Conservation (phyloP, 495 filamentous ascomycete genomes). For the Neurospora pannonica region DNA sequence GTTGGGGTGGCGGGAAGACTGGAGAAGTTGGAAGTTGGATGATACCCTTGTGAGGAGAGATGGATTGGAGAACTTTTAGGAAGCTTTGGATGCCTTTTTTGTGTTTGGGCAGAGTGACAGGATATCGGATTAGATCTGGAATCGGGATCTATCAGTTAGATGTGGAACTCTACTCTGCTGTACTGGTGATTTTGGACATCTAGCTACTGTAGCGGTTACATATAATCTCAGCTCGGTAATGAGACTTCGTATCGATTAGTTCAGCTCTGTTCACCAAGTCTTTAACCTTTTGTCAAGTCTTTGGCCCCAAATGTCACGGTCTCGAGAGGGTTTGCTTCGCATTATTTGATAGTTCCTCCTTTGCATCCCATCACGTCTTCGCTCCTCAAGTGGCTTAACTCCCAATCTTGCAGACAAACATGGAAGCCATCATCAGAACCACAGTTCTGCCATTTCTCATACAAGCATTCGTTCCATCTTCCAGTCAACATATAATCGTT, state of each 20-base stretch:
- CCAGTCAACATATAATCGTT: too few species aligned
- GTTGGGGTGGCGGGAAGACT: neutral
- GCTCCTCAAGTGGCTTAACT: too few species aligned
- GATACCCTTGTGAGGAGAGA: neutral
- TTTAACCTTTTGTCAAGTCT: too few species aligned
- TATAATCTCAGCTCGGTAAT: neutral
- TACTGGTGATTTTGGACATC: neutral
- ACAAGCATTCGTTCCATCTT: too few species aligned
- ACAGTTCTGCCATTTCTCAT: too few species aligned
- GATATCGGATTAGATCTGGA: neutral
- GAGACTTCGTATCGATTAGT: neutral
- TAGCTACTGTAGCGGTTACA: neutral
- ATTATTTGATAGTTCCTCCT: too few species aligned
- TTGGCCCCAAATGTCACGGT: too few species aligned
- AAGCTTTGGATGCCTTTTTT: neutral
- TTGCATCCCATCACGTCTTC: too few species aligned
- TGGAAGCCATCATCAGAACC: too few species aligned
- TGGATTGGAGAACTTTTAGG: neutral
- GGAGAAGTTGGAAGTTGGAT: neutral
- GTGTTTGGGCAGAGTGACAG: neutral
- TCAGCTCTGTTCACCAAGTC: too few species aligned
- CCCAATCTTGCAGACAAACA: too few species aligned
- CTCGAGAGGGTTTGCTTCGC: too few species aligned
- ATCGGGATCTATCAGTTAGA: neutral
- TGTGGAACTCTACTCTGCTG: neutral